Evolutionary conservation across 495 filamentous ascomycete species (phyloP), one percentile per base, ranked within the genome.

Genomic region (Neurospora intermedia): DNA sequence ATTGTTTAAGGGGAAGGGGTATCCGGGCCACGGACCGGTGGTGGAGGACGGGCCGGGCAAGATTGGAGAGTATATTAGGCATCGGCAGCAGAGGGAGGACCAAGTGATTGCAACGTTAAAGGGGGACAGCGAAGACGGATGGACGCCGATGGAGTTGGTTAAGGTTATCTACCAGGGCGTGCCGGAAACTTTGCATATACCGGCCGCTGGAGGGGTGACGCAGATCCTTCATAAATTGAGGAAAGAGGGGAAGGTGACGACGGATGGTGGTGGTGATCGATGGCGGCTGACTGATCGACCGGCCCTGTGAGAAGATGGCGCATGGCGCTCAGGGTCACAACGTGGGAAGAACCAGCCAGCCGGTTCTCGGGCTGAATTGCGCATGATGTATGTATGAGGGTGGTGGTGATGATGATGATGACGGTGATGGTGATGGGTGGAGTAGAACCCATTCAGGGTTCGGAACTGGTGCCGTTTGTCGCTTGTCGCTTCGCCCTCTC

Each of bases 1-100:
- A 20, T 81, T 89, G 23, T 91, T 92, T 72, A 75, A 73, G 6
- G 92, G 92, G 2, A 85, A 89, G n/a, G 94, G 88, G 5, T 98
- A 97, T 78, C 96, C 96, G 1, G 96, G 91, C 2, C 96, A 99
- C 78, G 96, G 96, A 1, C 84, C 87, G 16, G 89, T 95, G 15
- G 81, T 98, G 15, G 85, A 88, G 48, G 88, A 93, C 69, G 91
- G 89, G 0, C 84, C 79, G 46, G 81, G 78, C 20, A 94, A 88
- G 76, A 88, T 97, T 43, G 72, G 79, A 15, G 93, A 97, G 81
- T 99, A 98, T 78, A 92, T 97, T 69, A 79, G 83, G 74, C 96
- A 99, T 82, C 85, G 95, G 23, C 84, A 89, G 79, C 83, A 89
- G 82, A 86, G 96, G 40, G 96, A 99, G 80, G 85, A 89, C 40